Evolutionary conservation across 805 yeast genomes (phyloP), one percentile per base, ranked within the genome.

Genomic region (Candida sonorensis): DNA sequence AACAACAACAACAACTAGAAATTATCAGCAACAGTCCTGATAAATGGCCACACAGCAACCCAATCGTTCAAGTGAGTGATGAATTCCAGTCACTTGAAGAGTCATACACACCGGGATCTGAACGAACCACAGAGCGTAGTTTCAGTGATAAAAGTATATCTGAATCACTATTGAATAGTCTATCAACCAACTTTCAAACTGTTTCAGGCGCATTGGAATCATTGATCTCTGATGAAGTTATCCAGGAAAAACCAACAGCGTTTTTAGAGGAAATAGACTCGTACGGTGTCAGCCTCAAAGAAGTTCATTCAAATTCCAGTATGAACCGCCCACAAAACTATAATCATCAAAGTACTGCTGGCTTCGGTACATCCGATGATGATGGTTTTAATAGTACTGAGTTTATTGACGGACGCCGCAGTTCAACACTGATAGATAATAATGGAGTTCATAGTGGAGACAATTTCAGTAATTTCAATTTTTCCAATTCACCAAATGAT

Each of bases 261-360:
- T 34, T 51, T 19, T 31, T 48, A 8, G 42, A 46, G 26, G 51
- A 47, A 17, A 21, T 48, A 6, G 42, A 32, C 19, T 17, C 37
- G 4, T 17, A 37, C 7, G 19, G 26, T 11, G 12, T 17, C 3
- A 18, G 29, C 20, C 28, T 26, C 10, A 26, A 22, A 21, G 19
- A 18, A 4, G 26, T 23, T 3, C 32, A 30, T 4, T 13, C 17
- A 14, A 30, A n/a, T n/a, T n/a, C n/a, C n/a, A n/a, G n/a, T n/a
- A n/a, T n/a, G 17, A n/a, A 17, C 17, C 26, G 17, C 4, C 15
- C 16, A 23, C 11, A 17, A 22, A 11, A 8, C 24, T 22, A 17
- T 17, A n/a, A n/a, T n/a, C n/a, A n/a, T n/a, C n/a, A 18, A 18
- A 18, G 20, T 7, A 18, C 6, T 18, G 6, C 20, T 7, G 20